A percentile compares a stretch with the other conserved stretches of the same genome.
Evolutionary conservation across 2,329 filamentous ascomycete species (phyloP).

Genomic region (Penicillium sp.): DNA sequence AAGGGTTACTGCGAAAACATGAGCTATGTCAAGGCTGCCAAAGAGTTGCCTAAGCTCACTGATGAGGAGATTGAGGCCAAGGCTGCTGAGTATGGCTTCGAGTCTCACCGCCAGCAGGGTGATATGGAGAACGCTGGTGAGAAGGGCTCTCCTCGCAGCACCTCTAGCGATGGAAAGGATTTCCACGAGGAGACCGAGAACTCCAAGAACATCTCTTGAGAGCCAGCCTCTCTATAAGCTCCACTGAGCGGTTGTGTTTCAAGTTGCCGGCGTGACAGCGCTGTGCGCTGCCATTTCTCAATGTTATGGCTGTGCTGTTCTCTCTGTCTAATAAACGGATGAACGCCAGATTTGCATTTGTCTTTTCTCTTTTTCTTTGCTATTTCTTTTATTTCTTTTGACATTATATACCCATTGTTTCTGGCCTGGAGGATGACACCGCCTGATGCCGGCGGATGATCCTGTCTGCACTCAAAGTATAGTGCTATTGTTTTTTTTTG

Average conservation of each 20-base stretch:
- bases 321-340: neutral
- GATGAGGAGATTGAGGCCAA: constrained; percentile 31
- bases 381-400: constrained; percentile 3
- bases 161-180: constrained; percentile 13
- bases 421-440: neutral
- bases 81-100: constrained; percentile 27
- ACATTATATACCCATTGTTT: constrained; percentile 15
- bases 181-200: constrained; percentile 4
- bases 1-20: constrained; percentile 39
- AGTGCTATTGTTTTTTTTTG: neutral
- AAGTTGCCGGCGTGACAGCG: constrained; percentile 4
- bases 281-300: constrained; percentile 11
- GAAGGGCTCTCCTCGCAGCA: constrained; percentile 15
- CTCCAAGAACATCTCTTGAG: neutral
- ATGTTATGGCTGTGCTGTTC: constrained; percentile 4
- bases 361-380: constrained; percentile 1
- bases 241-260: neutral
- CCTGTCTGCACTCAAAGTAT: constrained; percentile 5
- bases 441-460: neutral
- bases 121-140: constrained; percentile 16
- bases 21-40: constrained; percentile 30
- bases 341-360: constrained; percentile 2
- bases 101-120: constrained; percentile 4
- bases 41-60: constrained; percentile 27
- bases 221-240: neutral